phyloP scores from a whole-genome alignment of 768 basidiomycete genomes.

The Lentinula lateritia region DNA sequence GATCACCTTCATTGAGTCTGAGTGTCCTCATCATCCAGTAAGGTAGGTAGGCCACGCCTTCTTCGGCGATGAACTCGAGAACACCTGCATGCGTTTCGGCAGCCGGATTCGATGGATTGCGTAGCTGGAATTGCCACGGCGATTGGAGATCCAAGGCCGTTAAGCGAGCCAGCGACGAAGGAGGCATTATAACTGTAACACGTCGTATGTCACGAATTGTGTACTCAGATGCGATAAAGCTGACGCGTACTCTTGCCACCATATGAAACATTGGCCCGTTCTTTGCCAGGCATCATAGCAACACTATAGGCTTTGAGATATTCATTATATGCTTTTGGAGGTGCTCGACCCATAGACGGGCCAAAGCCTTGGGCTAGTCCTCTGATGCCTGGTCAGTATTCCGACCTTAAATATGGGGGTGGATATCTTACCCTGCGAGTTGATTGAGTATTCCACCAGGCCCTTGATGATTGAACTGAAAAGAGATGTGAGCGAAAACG shows the following conservation, averaged over 20 bases:
- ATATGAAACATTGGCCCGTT: constrained; percentile 89
- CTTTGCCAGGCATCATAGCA: constrained; percentile 83
- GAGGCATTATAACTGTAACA: constrained; percentile 88
- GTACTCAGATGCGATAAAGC: neutral
- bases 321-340: constrained; percentile 79
- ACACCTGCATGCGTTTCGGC: constrained; percentile 95
- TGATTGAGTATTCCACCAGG: constrained; percentile 63
- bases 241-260: constrained; percentile 84
- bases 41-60: constrained; percentile 91
- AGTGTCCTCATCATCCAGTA: constrained; percentile 99
- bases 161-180: constrained; percentile 85
- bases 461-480: constrained; percentile 40
- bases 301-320: constrained; percentile 94
- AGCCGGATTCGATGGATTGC: constrained; percentile 81
- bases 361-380: constrained; percentile 49
- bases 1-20: constrained; percentile 89
- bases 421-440: constrained; percentile 47
- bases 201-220: neutral
- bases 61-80: constrained; percentile 96
- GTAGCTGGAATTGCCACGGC: constrained; percentile 96
- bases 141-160: constrained; percentile 82
- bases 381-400: constrained; percentile 24
- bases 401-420: neutral
- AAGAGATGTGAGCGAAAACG: constrained; percentile 3
- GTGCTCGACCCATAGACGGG: constrained; percentile 40